A percentile compares a stretch with the other conserved stretches of the same genome.
These are phyloP conservation scores for Yarrowia deformans DNA, from an alignment of 805 yeast genomes.

Conservation along the genomic window DNA sequence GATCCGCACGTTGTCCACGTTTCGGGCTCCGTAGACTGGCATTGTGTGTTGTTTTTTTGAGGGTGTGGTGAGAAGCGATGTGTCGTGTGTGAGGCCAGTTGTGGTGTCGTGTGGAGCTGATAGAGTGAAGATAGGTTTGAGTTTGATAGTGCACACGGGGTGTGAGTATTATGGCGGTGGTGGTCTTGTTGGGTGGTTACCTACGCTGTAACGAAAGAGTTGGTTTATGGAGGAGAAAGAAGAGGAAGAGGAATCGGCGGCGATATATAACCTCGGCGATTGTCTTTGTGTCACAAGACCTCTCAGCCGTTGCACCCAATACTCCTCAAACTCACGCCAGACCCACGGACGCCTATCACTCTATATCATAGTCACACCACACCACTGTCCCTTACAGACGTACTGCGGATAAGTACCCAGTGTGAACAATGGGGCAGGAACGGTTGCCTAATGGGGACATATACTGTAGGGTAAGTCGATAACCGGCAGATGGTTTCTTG, in stretches of 20 bases:
- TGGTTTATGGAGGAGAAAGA: not conserved
- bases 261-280: not conserved
- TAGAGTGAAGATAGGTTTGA: slow-evolving; percentile 18
- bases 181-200: not conserved
- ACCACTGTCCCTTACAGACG: not conserved
- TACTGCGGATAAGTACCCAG: too few species aligned
- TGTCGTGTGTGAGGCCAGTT: too few species aligned
- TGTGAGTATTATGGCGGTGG: not conserved
- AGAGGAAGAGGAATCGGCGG: too few species aligned
- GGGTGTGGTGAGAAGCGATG: too few species aligned
- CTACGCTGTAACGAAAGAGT: too few species aligned
- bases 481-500: too few species aligned
- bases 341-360: not conserved
- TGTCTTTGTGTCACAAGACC: not conserved
- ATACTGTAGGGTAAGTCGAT: slow-evolving; percentile 10
- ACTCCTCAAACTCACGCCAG: slow-evolving; percentile 2
- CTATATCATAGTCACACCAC: too few species aligned
- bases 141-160: slow-evolving; percentile 6
- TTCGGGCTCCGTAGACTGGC: slow-evolving; percentile 37
- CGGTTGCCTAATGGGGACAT: slow-evolving; percentile 15
- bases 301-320: not conserved
- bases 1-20: slow-evolving; percentile 39
- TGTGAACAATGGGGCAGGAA: not conserved
- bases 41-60: not conserved
- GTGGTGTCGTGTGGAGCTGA: slow-evolving; percentile 28